Conservation (phyloP, 1,284 basidiomycete species). For the Ustilago esculenta region DNA sequence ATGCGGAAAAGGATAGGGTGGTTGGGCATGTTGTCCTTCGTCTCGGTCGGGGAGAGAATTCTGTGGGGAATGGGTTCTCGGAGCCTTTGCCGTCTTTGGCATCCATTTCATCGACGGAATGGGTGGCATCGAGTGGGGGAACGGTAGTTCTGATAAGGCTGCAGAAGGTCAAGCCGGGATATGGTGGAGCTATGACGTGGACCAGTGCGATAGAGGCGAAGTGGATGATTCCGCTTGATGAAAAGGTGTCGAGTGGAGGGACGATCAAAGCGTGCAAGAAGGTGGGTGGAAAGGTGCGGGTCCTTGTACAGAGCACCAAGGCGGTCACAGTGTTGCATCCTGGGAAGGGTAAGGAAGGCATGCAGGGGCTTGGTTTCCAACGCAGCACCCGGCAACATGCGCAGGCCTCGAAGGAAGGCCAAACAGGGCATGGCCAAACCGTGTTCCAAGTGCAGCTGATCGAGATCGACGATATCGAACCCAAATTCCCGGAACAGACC, state of each 20-base stretch:
- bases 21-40: slow-evolving; percentile 28
- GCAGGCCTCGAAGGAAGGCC: background rate
- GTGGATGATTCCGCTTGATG: slow-evolving; percentile 1
- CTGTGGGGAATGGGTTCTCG: background rate
- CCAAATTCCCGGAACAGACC: background rate
- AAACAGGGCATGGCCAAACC: slow-evolving; percentile 1
- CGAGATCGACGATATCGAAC: slow-evolving; percentile 3
- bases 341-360: background rate
- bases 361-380: slow-evolving; percentile 32
- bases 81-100: slow-evolving; percentile 20
- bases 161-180: slow-evolving; percentile 9
- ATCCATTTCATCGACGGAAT: slow-evolving; percentile 24
- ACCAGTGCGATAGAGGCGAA: background rate
- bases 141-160: slow-evolving; percentile 5
- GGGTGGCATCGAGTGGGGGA: slow-evolving; percentile 15
- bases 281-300: slow-evolving; percentile 1
- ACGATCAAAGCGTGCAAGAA: slow-evolving; percentile 22
- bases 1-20: slow-evolving; percentile 10
- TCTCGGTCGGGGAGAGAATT: background rate
- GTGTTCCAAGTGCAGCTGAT: slow-evolving; percentile 36
- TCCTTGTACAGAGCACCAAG: slow-evolving; percentile 21
- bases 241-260: background rate
- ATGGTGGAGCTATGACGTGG: slow-evolving; percentile 9
- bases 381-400: background rate
- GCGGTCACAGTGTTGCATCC: background rate